Evolutionary conservation across 345 rosid species (phyloP), one percentile per base, ranked within the genome.

Genomic region (Linum trigynum): DNA sequence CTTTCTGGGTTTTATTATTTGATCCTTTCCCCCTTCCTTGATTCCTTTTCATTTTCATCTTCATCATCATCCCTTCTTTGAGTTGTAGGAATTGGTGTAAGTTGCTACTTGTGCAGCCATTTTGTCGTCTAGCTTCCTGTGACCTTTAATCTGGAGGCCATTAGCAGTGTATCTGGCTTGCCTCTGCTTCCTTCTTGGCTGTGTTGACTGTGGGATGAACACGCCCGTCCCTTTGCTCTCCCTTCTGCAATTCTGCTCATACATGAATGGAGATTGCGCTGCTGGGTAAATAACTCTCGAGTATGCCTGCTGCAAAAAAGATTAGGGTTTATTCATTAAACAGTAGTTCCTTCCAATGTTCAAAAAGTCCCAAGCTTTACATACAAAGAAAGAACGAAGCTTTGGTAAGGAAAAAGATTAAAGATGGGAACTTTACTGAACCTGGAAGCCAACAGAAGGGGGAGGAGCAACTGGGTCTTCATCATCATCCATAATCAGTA

Each of bases 141-240:
- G 80, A 71, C 78, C 71, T 78, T 82, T 70, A 80, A 57, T 74
- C 69, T 80, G 67, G 67, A 75, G 63, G 85, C 16, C 15, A 32
- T n/a, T 56, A 37, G 10, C 76, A 75, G 61, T 76, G 69, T 75
- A 66, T 80, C 84, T 83, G 62, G 82, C 84, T 75, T 87, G 85
- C 66, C 82, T 84, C 36, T 78, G 77, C 72, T 83, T 87, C 78
- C 89, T 84, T 76, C 91, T 82, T 10, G 90, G 86, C 43, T 81
- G 90, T 41, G 82, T 77, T 36, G 84, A 82, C 69, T 64, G 79
- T 16, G 97, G 97, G 64, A 90, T 90, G 66, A 90, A 90, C 55
- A 90, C 97, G 62, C 97, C 97, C 35, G 97, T 90, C 61, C 97
- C 97, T 80, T 85, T 86, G 88, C 94, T 84, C 71, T 82, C 80